Conservation (phyloP, 768 basidiomycete genomes). For the Mycena polygramma region DNA sequence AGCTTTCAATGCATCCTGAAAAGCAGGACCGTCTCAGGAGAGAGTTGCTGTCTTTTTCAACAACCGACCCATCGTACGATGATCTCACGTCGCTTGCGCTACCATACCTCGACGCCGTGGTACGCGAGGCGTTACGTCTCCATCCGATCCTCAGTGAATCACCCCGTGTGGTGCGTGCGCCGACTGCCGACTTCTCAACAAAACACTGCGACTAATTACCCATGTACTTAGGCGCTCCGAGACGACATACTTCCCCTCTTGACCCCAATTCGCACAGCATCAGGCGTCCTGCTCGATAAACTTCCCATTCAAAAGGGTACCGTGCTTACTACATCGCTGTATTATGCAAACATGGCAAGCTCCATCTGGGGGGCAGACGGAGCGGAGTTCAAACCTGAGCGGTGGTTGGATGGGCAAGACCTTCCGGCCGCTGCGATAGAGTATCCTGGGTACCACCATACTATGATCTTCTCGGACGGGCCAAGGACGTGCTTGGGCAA, state of each 20-base stretch:
- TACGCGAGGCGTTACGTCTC: conserved; percentile 31
- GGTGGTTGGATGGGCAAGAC: conserved; percentile 39
- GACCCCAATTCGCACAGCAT: conserved; percentile 17
- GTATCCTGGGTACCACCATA: conserved; percentile 43
- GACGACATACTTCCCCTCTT: conserved; percentile 33
- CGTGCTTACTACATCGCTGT: conserved; percentile 34
- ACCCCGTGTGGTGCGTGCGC: not conserved
- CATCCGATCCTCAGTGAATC: conserved; percentile 22
- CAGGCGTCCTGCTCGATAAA: conserved; percentile 24
- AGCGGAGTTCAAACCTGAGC: conserved; percentile 40
- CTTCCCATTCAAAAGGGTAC: conserved; percentile 34
- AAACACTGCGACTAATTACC: not conserved
- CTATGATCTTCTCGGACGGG: conserved; percentile 46
- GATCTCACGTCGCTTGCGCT: conserved; percentile 17
- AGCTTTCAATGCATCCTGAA: conserved; percentile 15
- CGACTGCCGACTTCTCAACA: not conserved
- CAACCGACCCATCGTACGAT: conserved; percentile 26
- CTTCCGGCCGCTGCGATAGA: conserved; percentile 31
- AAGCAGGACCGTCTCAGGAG: conserved; percentile 9
- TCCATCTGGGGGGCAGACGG: conserved; percentile 46
- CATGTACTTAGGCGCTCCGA: conserved; percentile 19
- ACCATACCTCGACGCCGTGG: conserved; percentile 36
- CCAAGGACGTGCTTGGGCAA: conserved; percentile 46
- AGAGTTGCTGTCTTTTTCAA: conserved; percentile 11
- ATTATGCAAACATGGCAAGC: conserved; percentile 39